These are phyloP conservation scores for Plantago lanceolata DNA, from an alignment of 305 asterid species.

Conservation along the genomic window DNA sequence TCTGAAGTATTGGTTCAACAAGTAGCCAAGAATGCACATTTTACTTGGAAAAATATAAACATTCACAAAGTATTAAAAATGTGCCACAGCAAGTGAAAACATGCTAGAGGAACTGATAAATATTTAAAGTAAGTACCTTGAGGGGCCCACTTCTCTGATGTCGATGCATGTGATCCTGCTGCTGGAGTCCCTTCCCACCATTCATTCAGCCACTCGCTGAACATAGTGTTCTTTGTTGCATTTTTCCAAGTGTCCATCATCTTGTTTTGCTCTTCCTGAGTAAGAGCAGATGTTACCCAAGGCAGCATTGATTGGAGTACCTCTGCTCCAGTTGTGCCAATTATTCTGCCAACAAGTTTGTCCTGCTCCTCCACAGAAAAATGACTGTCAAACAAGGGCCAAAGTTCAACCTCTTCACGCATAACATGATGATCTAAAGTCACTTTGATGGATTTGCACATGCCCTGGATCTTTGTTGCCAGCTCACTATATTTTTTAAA, in stretches of 20 bases:
- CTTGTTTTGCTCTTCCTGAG: constrained; percentile 93
- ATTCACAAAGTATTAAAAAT: not conserved
- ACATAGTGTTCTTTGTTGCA: constrained; percentile 96
- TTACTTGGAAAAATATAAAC: constrained; percentile 18
- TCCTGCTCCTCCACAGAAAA: constrained; percentile 94
- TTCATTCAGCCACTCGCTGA: constrained; percentile 95
- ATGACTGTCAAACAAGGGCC: constrained; percentile 95
- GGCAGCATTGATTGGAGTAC: constrained; percentile 97
- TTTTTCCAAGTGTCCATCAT: constrained; percentile 96
- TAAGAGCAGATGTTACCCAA: constrained; percentile 96
- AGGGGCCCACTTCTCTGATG: constrained; percentile 45
- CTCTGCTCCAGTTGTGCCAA: constrained; percentile 98
- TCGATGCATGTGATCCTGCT: constrained; percentile 40
- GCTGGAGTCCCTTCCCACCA: constrained; percentile 89
- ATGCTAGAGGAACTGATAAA: constrained; percentile 17
- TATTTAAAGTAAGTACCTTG: constrained; percentile 42
- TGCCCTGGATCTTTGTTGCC: constrained; percentile 90
- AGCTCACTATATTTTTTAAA: constrained; percentile 65
- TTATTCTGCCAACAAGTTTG: constrained; percentile 86
- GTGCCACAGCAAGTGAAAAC: constrained; percentile 4
- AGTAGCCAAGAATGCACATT: constrained; percentile 8
- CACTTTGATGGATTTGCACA: constrained; percentile 96
- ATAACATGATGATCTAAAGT: constrained; percentile 92
- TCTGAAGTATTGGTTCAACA: constrained; percentile 15
- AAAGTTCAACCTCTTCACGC: constrained; percentile 93